Percentiles rank a stretch among this genome's conserved stretches.
Evolutionary conservation across 73 alveolate genomes (phyloP).

Genomic region (Symbiodinium natans): DNA sequence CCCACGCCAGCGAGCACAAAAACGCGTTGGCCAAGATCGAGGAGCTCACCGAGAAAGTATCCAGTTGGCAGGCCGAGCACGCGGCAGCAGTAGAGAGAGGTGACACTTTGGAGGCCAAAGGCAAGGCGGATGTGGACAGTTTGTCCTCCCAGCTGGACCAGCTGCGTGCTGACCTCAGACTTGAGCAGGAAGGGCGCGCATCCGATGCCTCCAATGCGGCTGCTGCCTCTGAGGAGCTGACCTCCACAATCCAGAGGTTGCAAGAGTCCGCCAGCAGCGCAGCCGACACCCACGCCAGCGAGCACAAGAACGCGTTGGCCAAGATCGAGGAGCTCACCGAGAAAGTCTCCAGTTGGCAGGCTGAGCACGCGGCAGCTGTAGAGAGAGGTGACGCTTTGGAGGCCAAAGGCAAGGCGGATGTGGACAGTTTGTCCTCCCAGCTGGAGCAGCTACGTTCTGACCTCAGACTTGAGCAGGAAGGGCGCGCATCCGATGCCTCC

Average conservation of each 20-base stretch:
- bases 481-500: background rate
- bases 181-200: background rate
- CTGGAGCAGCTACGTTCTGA: constrained; percentile 14
- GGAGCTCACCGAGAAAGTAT: background rate
- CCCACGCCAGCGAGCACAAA: background rate
- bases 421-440: background rate
- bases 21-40: background rate
- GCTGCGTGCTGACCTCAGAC: constrained; percentile 3
- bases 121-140: background rate
- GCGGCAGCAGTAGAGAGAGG: background rate
- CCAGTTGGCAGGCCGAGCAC: background rate
- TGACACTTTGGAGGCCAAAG: background rate
- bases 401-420: constrained; percentile 17
- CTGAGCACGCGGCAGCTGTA: constrained; percentile 42
- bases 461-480: background rate
- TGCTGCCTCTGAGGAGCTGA: background rate
- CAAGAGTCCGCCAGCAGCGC: background rate
- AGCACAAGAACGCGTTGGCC: background rate
- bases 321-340: background rate
- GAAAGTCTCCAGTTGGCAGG: background rate
- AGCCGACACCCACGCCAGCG: background rate
- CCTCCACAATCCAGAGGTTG: constrained; percentile 15
- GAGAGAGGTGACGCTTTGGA: background rate
- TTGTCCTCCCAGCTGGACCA: too few species aligned
- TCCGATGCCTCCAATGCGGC: background rate